Conservation (phyloP, 306 rosid species). For the Quercus robur region DNA sequence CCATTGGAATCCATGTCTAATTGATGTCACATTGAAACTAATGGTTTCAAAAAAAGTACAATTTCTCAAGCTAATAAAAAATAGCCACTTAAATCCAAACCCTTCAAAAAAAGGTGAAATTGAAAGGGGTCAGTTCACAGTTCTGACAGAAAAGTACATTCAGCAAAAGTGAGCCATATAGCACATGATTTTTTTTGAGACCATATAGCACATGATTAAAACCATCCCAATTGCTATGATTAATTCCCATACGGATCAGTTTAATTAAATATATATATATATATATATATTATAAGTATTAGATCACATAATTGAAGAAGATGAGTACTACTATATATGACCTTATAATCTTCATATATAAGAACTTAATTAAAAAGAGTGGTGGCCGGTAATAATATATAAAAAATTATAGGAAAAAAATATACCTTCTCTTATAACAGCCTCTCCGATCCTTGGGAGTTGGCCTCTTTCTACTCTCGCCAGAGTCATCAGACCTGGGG, state of each 20-base stretch:
- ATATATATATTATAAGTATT: too few relatives aligned
- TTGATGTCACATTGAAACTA: neutral
- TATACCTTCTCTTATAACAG: constrained; percentile 73
- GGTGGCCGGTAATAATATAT: too few relatives aligned
- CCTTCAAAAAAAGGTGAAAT: neutral
- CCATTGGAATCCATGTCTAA: neutral
- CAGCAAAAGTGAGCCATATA: neutral
- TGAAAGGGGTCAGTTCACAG: too few relatives aligned
- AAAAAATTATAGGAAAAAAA: neutral
- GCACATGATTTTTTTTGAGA: too few relatives aligned
- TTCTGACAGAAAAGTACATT: neutral
- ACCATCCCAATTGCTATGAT: too few relatives aligned
- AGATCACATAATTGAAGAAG: too few relatives aligned
- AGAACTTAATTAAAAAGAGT: too few relatives aligned
- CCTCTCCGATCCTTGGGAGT: constrained; percentile 53
- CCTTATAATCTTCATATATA: neutral
- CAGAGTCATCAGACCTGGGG: constrained; percentile 41
- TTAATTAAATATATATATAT: too few relatives aligned
- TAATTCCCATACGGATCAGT: too few relatives aligned
- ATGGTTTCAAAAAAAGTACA: neutral
- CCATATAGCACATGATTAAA: neutral
- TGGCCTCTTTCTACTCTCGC: constrained; percentile 39
- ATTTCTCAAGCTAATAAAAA: neutral
- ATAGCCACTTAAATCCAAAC: neutral
- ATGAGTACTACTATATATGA: too few relatives aligned